Percentiles rank a stretch among this genome's conserved stretches.
Conservation (phyloP, 2,329 filamentous ascomycete species). For the Knufia fluminis region DNA sequence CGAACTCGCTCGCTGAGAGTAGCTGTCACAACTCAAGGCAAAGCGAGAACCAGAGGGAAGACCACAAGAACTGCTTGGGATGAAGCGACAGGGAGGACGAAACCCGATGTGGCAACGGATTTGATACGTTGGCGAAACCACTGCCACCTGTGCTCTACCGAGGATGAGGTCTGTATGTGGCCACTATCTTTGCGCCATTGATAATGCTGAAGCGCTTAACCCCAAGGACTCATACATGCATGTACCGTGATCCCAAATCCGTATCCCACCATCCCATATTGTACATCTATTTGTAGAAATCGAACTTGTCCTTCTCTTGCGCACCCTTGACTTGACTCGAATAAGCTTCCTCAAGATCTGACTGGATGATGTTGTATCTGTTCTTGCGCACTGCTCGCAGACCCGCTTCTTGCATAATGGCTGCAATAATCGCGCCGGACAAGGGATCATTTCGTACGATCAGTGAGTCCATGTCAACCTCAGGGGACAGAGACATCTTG, state of each 20-base stretch:
- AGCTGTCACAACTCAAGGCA: too few relatives aligned
- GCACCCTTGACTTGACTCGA: slow-evolving; percentile 89
- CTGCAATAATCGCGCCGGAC: slow-evolving; percentile 89
- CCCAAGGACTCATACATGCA: not conserved
- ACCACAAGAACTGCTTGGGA: too few relatives aligned
- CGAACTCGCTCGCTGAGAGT: too few relatives aligned
- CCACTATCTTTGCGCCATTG: too few relatives aligned
- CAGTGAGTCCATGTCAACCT: slow-evolving; percentile 90
- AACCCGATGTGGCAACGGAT: too few relatives aligned
- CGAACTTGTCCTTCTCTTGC: slow-evolving; percentile 61
- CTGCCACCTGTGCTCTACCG: not conserved
- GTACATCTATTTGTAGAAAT: slow-evolving; percentile 57
- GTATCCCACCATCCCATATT: not conserved
- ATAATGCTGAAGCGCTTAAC: too few relatives aligned
- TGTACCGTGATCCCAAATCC: not conserved
- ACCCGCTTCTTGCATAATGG: slow-evolving; percentile 98
- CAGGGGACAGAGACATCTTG: slow-evolving; percentile 95
- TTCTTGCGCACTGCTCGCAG: slow-evolving; percentile 93
- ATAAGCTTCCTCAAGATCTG: slow-evolving; percentile 93
- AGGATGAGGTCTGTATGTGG: not conserved
- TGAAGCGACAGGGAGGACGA: too few relatives aligned
- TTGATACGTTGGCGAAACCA: too few relatives aligned
- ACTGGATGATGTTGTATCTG: slow-evolving; percentile 97
- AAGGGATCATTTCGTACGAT: slow-evolving; percentile 96
- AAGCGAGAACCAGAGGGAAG: too few relatives aligned